A percentile compares a stretch with the other conserved stretches of the same genome.
Evolutionary conservation across 2,329 filamentous ascomycete genomes (phyloP).

Genomic region (Harringtonia aguacate): DNA sequence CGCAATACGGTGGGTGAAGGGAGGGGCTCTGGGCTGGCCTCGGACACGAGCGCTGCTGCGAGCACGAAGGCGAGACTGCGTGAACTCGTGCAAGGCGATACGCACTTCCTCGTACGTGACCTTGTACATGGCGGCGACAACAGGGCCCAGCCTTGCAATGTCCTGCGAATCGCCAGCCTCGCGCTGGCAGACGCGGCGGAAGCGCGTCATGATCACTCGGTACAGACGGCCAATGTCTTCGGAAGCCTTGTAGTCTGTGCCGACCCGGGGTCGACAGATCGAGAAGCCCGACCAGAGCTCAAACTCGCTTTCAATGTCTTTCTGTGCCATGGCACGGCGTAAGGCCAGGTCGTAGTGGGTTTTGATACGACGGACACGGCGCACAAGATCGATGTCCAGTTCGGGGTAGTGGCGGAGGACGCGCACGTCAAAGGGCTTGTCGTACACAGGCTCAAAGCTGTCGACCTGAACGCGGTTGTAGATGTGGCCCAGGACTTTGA

Average conservation of each 20-base stretch:
- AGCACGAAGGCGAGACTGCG: not conserved
- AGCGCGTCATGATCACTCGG: slow-evolving; percentile 54
- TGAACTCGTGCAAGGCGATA: slow-evolving; percentile 41
- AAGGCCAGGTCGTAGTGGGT: slow-evolving; percentile 65
- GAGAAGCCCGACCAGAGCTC: slow-evolving; percentile 87
- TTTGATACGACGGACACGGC: slow-evolving; percentile 58
- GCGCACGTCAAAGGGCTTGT: slow-evolving; percentile 62
- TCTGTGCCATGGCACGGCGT: slow-evolving; percentile 71
- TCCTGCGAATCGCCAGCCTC: slow-evolving; percentile 47
- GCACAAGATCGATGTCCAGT: slow-evolving; percentile 43
- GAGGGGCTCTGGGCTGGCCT: slow-evolving; percentile 18
- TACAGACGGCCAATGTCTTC: slow-evolving; percentile 70
- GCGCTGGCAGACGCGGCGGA: slow-evolving; percentile 54
- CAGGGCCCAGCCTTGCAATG: slow-evolving; percentile 50
- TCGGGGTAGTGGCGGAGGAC: slow-evolving; percentile 52
- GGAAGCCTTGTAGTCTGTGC: slow-evolving; percentile 73
- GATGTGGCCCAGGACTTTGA: slow-evolving; percentile 64
- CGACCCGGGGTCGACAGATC: slow-evolving; percentile 59
- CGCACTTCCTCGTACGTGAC: slow-evolving; percentile 65
- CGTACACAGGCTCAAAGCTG: slow-evolving; percentile 63
- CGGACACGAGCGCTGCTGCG: not conserved
- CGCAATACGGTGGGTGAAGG: slow-evolving; percentile 39
- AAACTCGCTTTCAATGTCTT: slow-evolving; percentile 77
- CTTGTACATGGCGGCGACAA: slow-evolving; percentile 81
- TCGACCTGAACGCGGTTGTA: slow-evolving; percentile 64